A percentile compares a stretch with the other conserved stretches of the same genome.
These are phyloP conservation scores for Vinca minor DNA, from an alignment of 257 asterid species.

Conservation along the genomic window DNA sequence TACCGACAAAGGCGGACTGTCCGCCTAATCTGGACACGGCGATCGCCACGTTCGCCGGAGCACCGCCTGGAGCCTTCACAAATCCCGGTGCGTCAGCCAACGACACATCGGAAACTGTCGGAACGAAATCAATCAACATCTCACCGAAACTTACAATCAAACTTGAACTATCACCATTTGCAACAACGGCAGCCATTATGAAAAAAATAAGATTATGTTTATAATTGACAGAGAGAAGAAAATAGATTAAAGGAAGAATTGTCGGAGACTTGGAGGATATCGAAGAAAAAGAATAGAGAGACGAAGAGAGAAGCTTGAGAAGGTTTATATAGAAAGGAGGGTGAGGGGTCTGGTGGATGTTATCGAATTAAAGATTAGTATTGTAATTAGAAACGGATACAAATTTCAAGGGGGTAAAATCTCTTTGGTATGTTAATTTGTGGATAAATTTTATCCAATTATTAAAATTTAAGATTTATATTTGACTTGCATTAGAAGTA, in stretches of 20 bases:
- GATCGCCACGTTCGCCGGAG: slow-evolving; percentile 94
- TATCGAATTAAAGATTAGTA: too few species aligned
- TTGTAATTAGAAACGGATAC: too few species aligned
- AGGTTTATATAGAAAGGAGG: neutral
- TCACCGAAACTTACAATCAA: slow-evolving; percentile 82
- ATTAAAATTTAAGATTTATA: too few species aligned
- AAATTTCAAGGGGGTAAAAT: too few species aligned
- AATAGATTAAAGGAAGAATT: too few species aligned
- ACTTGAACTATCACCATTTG: slow-evolving; percentile 20
- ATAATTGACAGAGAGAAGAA: neutral
- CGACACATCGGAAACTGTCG: slow-evolving; percentile 92
- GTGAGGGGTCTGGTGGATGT: neutral
- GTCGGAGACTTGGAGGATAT: neutral
- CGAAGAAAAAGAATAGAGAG: neutral
- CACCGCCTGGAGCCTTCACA: slow-evolving; percentile 89
- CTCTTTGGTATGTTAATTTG: too few species aligned
- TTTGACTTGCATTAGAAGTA: too few species aligned
- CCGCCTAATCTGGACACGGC: slow-evolving; percentile 85
- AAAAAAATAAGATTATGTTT: too few species aligned
- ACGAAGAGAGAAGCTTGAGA: neutral
- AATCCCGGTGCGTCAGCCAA: slow-evolving; percentile 89
- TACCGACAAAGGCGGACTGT: slow-evolving; percentile 67
- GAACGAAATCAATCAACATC: slow-evolving; percentile 92
- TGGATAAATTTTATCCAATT: too few species aligned
- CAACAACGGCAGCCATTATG: slow-evolving; percentile 10